Percentiles rank a stretch among this genome's conserved stretches.
phyloP scores from a whole-genome alignment of 148 eudicot species.

The Mesembryanthemum crystallinum region DNA sequence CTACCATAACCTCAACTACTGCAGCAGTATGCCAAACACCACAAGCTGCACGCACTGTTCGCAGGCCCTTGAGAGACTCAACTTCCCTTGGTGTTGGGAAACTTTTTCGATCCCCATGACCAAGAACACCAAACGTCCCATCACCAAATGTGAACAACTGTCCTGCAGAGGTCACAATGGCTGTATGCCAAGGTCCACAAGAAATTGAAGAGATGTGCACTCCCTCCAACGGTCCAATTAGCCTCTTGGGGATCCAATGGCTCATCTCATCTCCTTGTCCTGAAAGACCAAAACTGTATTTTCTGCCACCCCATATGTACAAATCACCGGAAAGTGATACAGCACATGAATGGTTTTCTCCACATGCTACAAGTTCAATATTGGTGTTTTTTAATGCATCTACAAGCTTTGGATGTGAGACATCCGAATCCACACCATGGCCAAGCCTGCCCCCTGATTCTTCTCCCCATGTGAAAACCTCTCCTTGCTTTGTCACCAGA shows the following conservation, averaged over 20 bases:
- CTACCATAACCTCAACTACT: conserved; percentile 50
- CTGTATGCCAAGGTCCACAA: conserved; percentile 86
- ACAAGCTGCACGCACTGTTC: conserved; percentile 58
- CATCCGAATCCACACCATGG: conserved; percentile 66
- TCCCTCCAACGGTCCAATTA: conserved; percentile 53
- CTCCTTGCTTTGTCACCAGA: conserved; percentile 65
- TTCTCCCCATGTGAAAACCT: conserved; percentile 73
- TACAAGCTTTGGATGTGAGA: conserved; percentile 54
- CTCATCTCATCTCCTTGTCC: conserved; percentile 62
- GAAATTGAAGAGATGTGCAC: conserved; percentile 55
- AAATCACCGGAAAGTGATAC: conserved; percentile 63
- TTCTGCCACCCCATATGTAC: conserved; percentile 72
- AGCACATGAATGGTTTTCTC: conserved; percentile 73
- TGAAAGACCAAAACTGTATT: conserved; percentile 51
- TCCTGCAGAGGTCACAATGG: conserved; percentile 52
- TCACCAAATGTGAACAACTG: conserved; percentile 75
- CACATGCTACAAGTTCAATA: conserved; percentile 61
- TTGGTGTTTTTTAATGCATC: conserved; percentile 45
- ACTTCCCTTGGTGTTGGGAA: conserved; percentile 49
- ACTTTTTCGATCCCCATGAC: conserved; percentile 68
- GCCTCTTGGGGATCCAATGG: conserved; percentile 58
- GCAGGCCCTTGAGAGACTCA: conserved; percentile 53
- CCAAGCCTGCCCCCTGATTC: conserved; percentile 75
- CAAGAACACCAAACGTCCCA: conserved; percentile 79
- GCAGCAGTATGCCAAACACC: conserved; percentile 87